These are phyloP conservation scores for Lichenothelia convexa DNA, from an alignment of 495 filamentous ascomycete species.

Conservation along the genomic window DNA sequence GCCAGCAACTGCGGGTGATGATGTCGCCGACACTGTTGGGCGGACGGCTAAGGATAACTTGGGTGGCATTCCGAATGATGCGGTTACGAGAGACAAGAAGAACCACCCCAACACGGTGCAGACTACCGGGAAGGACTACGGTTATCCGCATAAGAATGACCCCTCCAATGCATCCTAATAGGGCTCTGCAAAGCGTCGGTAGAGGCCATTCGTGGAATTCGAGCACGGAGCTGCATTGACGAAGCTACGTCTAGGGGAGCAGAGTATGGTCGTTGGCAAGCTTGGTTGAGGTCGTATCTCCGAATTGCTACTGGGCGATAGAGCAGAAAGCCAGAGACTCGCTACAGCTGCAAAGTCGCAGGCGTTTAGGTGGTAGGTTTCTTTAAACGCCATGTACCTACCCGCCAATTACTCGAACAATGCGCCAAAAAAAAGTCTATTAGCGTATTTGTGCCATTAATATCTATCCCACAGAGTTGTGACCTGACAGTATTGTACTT, in stretches of 20 bases:
- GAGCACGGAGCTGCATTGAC: conserved; percentile 2
- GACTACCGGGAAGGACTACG: conserved; percentile 20
- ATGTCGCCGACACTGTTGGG: conserved; percentile 22
- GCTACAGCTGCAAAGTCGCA: too few relatives aligned
- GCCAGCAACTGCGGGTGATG: conserved; percentile 42
- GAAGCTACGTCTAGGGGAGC: neutral
- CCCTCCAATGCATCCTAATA: conserved; percentile 2
- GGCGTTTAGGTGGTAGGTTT: too few relatives aligned
- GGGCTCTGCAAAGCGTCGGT: neutral
- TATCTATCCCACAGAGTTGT: too few relatives aligned
- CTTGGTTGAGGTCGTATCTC: too few relatives aligned
- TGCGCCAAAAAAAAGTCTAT: too few relatives aligned
- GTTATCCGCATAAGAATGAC: conserved; percentile 19
- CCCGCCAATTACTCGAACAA: too few relatives aligned
- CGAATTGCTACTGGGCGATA: too few relatives aligned
- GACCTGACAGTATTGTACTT: too few relatives aligned
- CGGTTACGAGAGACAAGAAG: conserved; percentile 17
- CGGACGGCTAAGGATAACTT: conserved; percentile 15
- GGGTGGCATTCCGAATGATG: conserved; percentile 22
- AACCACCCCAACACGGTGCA: conserved; percentile 13
- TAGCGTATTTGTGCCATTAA: too few relatives aligned
- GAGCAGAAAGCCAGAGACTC: too few relatives aligned
- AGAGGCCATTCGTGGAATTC: neutral
- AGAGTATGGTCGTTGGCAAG: too few relatives aligned
- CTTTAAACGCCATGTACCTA: too few relatives aligned